A percentile compares a stretch with the other conserved stretches of the same genome.
These are phyloP conservation scores for Phaeosphaeriaceae sp. DNA, from an alignment of 2,329 filamentous ascomycete genomes.

Conservation along the genomic window DNA sequence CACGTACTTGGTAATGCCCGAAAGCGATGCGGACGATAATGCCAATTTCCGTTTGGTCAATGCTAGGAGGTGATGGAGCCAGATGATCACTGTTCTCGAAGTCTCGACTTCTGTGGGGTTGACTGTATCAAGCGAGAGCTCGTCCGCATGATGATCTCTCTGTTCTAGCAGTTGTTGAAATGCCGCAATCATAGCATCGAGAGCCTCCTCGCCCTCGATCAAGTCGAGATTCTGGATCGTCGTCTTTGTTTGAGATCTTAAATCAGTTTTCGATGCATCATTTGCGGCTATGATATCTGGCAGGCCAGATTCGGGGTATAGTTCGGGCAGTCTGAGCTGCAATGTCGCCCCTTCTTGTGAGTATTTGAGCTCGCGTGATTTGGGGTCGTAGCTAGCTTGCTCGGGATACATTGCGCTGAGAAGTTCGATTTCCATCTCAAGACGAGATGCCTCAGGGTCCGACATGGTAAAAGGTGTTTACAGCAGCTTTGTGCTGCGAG, in stretches of 20 bases:
- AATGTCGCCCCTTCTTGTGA: conserved; percentile 33
- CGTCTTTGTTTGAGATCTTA: conserved; percentile 43
- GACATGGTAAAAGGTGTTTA: conserved; percentile 10
- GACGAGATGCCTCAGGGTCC: conserved; percentile 22
- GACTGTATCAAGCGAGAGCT: neutral
- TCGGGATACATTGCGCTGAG: conserved; percentile 56
- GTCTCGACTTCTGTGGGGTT: neutral
- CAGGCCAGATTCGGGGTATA: conserved; percentile 45
- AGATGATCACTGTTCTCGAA: conserved; percentile 53
- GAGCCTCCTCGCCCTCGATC: conserved; percentile 51
- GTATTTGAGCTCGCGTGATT: conserved; percentile 51
- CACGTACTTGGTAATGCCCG: conserved; percentile 51
- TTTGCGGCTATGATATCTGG: conserved; percentile 52
- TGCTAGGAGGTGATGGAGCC: conserved; percentile 57
- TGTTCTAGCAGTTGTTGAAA: conserved; percentile 41
- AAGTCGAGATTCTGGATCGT: conserved; percentile 32
- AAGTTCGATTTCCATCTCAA: conserved; percentile 51
- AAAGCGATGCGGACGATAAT: conserved; percentile 47
- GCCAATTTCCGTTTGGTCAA: conserved; percentile 56
- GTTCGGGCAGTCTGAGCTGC: conserved; percentile 49
- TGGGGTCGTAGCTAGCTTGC: conserved; percentile 44
- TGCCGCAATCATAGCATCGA: conserved; percentile 51
- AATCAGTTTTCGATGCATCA: conserved; percentile 44
- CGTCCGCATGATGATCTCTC: neutral
- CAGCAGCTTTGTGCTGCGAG: too few relatives aligned